Evolutionary conservation across 2,329 filamentous ascomycete species (phyloP).

Genomic region (Aspergillus melleus): DNA sequence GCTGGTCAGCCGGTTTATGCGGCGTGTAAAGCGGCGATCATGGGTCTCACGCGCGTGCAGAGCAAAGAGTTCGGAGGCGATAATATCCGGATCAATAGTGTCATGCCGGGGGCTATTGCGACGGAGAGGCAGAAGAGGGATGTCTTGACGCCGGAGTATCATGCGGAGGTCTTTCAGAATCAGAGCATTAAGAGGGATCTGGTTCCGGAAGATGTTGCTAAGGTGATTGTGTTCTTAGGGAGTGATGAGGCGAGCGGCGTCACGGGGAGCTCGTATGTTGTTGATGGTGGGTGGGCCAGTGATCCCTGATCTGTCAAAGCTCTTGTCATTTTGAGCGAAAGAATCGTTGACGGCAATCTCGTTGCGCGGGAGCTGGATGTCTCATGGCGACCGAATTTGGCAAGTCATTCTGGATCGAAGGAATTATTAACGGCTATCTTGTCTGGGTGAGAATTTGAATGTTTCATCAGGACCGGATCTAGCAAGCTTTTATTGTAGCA

Average conservation of each 20-base stretch:
- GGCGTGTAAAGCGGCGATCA: slow-evolving; percentile 41
- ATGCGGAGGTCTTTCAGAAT: slow-evolving; percentile 34
- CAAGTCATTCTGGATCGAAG: too few relatives aligned
- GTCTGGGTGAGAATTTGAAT: too few relatives aligned
- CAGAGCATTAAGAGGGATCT: slow-evolving; percentile 47
- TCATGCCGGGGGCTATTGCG: slow-evolving; percentile 52
- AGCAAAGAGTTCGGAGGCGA: slow-evolving; percentile 38
- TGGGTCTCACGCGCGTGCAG: slow-evolving; percentile 41
- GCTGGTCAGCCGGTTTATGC: slow-evolving; percentile 36
- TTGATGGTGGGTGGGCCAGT: slow-evolving; percentile 30
- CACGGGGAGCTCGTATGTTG: slow-evolving; percentile 45
- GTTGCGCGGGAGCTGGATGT: too few relatives aligned
- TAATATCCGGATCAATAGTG: slow-evolving; percentile 49
- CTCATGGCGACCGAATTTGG: too few relatives aligned
- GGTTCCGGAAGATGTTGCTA: slow-evolving; percentile 46
- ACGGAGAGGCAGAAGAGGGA: slow-evolving; percentile 48
- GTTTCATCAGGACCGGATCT: too few relatives aligned
- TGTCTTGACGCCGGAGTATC: slow-evolving; percentile 46
- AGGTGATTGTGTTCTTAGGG: slow-evolving; percentile 48
- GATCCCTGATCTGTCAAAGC: slow-evolving; percentile 1
- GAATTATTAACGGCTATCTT: too few relatives aligned
- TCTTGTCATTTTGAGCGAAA: too few relatives aligned
- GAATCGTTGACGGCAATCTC: too few relatives aligned
- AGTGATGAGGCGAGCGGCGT: slow-evolving; percentile 51
- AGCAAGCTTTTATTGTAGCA: too few relatives aligned